Evolutionary conservation across 164 flowering plant genomes (phyloP).

Genomic region (Nymphaea thermarum): DNA sequence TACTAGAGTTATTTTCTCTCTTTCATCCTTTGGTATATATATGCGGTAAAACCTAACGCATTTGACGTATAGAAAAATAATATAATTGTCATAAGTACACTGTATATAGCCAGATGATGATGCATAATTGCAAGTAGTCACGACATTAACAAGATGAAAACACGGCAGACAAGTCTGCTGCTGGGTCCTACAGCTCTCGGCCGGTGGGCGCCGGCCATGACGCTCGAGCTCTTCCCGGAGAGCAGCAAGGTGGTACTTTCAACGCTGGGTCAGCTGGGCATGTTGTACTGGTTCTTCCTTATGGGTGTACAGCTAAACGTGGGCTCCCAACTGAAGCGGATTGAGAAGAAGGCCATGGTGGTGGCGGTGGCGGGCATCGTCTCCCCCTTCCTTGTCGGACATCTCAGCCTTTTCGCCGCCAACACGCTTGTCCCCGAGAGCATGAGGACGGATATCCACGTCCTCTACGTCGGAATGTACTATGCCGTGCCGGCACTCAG

Average conservation of each 20-base stretch:
- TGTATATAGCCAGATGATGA: too few relatives aligned
- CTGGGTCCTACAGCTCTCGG: not conserved
- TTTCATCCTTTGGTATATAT: too few relatives aligned
- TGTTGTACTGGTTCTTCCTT: not conserved
- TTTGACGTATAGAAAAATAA: too few relatives aligned
- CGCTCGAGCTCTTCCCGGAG: not conserved
- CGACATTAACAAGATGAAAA: too few relatives aligned
- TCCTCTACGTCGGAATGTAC: not conserved
- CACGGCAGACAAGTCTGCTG: not conserved
- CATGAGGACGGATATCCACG: not conserved
- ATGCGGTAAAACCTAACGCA: too few relatives aligned
- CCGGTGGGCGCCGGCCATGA: not conserved
- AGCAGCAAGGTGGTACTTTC: not conserved
- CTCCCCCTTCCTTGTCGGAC: not conserved
- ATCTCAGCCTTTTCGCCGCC: not conserved
- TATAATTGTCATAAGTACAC: too few relatives aligned
- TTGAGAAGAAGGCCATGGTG: not conserved
- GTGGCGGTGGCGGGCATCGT: not conserved
- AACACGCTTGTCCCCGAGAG: not conserved
- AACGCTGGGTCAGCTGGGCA: not conserved
- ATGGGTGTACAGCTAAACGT: not conserved
- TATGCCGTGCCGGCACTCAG: not conserved
- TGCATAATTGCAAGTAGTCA: too few relatives aligned
- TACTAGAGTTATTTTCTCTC: too few relatives aligned
- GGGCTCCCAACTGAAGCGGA: not conserved